These are phyloP conservation scores for Actinomortierella wolfii DNA, from an alignment of 371 early-diverging fungal species.

Conservation along the genomic window DNA sequence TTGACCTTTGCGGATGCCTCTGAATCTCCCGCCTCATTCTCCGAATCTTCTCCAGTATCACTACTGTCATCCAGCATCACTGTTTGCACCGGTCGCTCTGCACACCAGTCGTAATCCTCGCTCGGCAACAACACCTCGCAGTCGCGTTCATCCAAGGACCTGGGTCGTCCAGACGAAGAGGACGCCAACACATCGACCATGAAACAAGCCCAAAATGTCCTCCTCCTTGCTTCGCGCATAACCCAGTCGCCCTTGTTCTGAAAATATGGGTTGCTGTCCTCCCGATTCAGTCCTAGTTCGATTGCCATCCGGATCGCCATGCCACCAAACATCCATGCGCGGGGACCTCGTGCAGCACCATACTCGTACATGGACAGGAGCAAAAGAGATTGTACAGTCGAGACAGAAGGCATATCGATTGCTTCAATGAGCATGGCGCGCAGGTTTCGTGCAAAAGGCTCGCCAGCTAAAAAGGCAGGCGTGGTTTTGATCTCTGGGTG, in stretches of 20 bases:
- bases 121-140: constrained; percentile 58
- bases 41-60: constrained; percentile 13
- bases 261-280: constrained; percentile 45
- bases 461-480: constrained; percentile 45
- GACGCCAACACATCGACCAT: constrained; percentile 38
- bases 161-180: constrained; percentile 58
- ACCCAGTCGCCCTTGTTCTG: constrained; percentile 51
- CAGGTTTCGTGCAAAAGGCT: constrained; percentile 46
- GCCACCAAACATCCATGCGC: constrained; percentile 67
- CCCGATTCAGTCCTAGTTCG: constrained; percentile 58
- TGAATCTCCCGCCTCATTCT: not conserved
- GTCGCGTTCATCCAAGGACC: constrained; percentile 58
- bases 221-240: constrained; percentile 54
- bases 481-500: constrained; percentile 41
- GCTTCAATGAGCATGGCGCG: constrained; percentile 32
- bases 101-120: constrained; percentile 54
- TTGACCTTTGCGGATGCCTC: not conserved
- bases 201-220: constrained; percentile 59
- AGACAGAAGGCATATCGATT: constrained; percentile 57
- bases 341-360: constrained; percentile 64
- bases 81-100: constrained; percentile 42
- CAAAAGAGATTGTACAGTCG: constrained; percentile 58
- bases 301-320: constrained; percentile 64
- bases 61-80: constrained; percentile 37
- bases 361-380: constrained; percentile 63